phyloP scores from a whole-genome alignment of 2,329 filamentous ascomycete species.

The Boeremia exigua region DNA sequence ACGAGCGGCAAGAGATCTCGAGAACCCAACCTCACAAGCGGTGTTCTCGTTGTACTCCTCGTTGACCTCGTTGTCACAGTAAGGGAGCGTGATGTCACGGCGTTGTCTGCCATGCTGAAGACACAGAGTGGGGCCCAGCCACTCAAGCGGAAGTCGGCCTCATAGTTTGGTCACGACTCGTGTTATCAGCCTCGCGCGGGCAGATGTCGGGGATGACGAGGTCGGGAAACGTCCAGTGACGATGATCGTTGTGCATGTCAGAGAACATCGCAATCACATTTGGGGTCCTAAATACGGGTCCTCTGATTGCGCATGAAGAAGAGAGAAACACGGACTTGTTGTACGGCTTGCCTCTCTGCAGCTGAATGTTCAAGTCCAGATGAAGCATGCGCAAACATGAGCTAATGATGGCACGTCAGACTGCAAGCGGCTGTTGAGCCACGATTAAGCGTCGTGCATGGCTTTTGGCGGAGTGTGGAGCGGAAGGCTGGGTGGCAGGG shows the following conservation, averaged over 20 bases:
- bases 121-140: constrained; percentile 13
- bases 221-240: constrained; percentile 15
- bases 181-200: constrained; percentile 10
- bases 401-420: constrained; percentile 13
- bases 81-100: constrained; percentile 5
- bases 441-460: constrained; percentile 30
- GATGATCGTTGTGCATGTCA: constrained; percentile 18
- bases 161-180: constrained; percentile 10
- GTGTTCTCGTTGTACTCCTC: constrained; percentile 24
- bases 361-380: background rate
- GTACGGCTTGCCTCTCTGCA: background rate
- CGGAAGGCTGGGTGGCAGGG: constrained; percentile 15
- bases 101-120: constrained; percentile 1
- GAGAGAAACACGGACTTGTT: constrained; percentile 8
- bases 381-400: background rate
- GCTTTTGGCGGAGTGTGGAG: constrained; percentile 23
- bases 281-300: constrained; percentile 10
- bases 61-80: background rate
- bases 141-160: constrained; percentile 9
- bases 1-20: constrained; percentile 11
- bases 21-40: constrained; percentile 5
- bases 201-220: constrained; percentile 5
- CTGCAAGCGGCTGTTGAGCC: constrained; percentile 27
- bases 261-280: constrained; percentile 23
- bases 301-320: constrained; percentile 16